Evolutionary conservation across 441 rosid species (phyloP).

Genomic region (Croton setiger): DNA sequence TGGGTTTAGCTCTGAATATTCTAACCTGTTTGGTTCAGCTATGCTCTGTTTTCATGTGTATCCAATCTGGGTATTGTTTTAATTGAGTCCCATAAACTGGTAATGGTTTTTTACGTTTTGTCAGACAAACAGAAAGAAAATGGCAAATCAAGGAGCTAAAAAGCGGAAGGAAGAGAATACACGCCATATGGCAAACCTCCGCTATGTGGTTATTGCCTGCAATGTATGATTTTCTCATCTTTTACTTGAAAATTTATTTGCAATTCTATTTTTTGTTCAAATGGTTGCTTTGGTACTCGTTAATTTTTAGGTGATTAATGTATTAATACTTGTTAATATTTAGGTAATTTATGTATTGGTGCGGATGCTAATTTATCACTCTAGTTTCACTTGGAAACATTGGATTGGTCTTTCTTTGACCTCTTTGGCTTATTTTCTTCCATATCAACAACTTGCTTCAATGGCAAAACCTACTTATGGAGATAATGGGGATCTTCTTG

Average conservation of each 20-base stretch:
- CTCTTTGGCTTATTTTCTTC: constrained; percentile 54
- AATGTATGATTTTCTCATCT: constrained; percentile 41
- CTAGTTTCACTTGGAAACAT: constrained; percentile 76
- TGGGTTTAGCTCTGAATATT: no score
- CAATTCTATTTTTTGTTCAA: neutral
- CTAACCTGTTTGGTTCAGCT: no score
- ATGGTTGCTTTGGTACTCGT: neutral
- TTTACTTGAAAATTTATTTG: no score
- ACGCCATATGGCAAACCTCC: constrained; percentile 69
- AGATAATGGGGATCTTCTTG: constrained; percentile 77
- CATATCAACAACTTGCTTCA: constrained; percentile 67
- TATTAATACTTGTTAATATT: constrained; percentile 3
- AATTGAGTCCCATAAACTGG: neutral
- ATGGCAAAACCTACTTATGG: constrained; percentile 76
- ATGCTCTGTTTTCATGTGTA: no score
- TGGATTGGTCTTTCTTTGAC: constrained; percentile 71
- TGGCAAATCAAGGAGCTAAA: constrained; percentile 94
- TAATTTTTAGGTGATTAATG: neutral
- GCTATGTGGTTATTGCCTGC: constrained; percentile 61
- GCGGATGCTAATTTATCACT: constrained; percentile 60
- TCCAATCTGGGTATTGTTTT: no score
- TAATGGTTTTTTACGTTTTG: neutral
- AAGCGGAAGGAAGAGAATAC: constrained; percentile 81
- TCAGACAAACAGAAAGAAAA: constrained; percentile 14
- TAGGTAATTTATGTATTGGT: constrained; percentile 63